Percentiles rank a stretch among this genome's conserved stretches.
phyloP scores from a whole-genome alignment of 805 yeast genomes.

The Candida takata region DNA sequence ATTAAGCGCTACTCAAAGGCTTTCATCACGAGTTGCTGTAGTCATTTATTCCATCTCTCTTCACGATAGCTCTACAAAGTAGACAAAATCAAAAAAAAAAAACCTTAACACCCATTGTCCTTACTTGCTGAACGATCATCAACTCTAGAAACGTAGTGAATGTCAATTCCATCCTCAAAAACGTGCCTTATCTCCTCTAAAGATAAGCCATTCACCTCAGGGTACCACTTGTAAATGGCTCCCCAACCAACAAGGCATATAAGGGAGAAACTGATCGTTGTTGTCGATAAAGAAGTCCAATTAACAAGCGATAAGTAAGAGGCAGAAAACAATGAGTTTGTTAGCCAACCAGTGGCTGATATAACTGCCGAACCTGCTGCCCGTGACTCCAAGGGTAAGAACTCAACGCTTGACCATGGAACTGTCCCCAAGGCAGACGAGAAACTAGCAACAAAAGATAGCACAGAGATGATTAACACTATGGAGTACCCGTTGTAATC shows the following conservation, averaged over 20 bases:
- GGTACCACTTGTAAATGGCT: constrained; percentile 33
- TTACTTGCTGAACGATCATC: background rate
- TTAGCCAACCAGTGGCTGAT: constrained; percentile 36
- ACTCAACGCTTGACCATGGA: constrained; percentile 41
- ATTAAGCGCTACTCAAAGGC: too few relatives aligned
- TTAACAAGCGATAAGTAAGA: constrained; percentile 29
- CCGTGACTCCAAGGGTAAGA: constrained; percentile 35
- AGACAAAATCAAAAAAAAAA: too few relatives aligned
- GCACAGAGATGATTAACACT: constrained; percentile 26
- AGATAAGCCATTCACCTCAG: constrained; percentile 39
- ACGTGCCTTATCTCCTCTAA: constrained; percentile 35
- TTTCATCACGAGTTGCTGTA: too few relatives aligned
- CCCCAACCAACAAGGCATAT: constrained; percentile 31
- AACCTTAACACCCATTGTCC: background rate
- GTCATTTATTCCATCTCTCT: too few relatives aligned
- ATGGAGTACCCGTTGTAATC: constrained; percentile 3
- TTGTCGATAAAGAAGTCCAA: constrained; percentile 24
- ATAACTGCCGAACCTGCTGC: constrained; percentile 37
- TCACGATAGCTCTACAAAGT: too few relatives aligned
- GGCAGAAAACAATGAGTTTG: constrained; percentile 31
- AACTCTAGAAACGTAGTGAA: constrained; percentile 21
- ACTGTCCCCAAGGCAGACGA: constrained; percentile 38
- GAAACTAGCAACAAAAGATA: constrained; percentile 34
- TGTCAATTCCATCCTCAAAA: constrained; percentile 34
- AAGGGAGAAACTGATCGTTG: constrained; percentile 29